Percentiles rank a stretch among this genome's conserved stretches.
Conservation (phyloP, 1,139 yeast species). For the Geotrichum citri-aurantii region DNA sequence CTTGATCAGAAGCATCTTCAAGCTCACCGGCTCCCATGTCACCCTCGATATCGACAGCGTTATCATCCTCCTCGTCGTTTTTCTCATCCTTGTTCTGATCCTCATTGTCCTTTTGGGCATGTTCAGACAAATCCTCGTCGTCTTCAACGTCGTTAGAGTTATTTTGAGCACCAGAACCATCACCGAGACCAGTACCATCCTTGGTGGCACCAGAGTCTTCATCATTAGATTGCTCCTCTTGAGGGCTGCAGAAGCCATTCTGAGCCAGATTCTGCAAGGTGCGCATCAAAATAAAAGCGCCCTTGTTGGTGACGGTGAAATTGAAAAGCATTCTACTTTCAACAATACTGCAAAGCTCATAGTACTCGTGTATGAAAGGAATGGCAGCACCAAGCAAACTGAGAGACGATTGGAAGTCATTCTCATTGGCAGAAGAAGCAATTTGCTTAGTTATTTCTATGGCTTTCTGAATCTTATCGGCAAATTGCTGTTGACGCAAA, state of each 20-base stretch:
- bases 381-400: slow-evolving; percentile 35
- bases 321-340: slow-evolving; percentile 19
- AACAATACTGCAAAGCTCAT: slow-evolving; percentile 24
- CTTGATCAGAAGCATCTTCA: slow-evolving; percentile 63
- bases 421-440: slow-evolving; percentile 14
- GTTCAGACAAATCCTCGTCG: slow-evolving; percentile 85
- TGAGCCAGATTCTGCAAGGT: slow-evolving; percentile 57
- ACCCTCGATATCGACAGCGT: slow-evolving; percentile 89
- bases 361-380: slow-evolving; percentile 33
- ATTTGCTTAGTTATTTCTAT: slow-evolving; percentile 13
- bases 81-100: slow-evolving; percentile 64
- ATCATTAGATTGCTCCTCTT: slow-evolving; percentile 64
- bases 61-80: slow-evolving; percentile 51
- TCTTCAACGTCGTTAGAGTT: slow-evolving; percentile 84
- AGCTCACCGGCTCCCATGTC: slow-evolving; percentile 89
- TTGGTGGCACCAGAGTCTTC: slow-evolving; percentile 45
- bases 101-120: slow-evolving; percentile 79
- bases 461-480: slow-evolving; percentile 12
- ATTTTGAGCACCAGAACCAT: slow-evolving; percentile 83
- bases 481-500: slow-evolving; percentile 18
- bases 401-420: slow-evolving; percentile 37
- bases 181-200: slow-evolving; percentile 95
- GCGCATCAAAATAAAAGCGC: slow-evolving; percentile 55
- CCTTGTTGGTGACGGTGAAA: slow-evolving; percentile 45
- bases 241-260: slow-evolving; percentile 94